These are phyloP conservation scores for Ramularia endophylla DNA, from an alignment of 2,329 filamentous ascomycete species.

Conservation along the genomic window DNA sequence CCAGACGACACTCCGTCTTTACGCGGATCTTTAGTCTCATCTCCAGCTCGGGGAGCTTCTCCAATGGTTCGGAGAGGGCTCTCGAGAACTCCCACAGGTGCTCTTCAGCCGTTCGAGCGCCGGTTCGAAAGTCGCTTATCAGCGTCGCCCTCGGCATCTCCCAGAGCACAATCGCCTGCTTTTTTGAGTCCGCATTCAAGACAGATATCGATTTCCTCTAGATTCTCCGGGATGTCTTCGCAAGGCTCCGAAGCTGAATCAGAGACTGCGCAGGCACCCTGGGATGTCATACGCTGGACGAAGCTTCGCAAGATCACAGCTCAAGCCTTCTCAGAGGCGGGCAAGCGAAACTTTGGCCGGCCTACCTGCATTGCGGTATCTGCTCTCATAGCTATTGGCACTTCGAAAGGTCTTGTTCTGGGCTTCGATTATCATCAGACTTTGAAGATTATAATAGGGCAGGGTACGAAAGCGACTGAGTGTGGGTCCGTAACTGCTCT, in stretches of 20 bases:
- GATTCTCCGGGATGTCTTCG: constrained; percentile 63
- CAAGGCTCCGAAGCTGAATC: constrained; percentile 47
- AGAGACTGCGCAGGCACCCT: constrained; percentile 64
- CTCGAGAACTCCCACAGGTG: constrained; percentile 65
- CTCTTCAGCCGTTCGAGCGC: constrained; percentile 87
- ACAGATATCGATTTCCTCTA: constrained; percentile 41
- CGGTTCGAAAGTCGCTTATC: constrained; percentile 86
- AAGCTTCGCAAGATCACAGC: constrained; percentile 82
- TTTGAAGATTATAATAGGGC: constrained; percentile 86
- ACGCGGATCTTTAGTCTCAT: constrained; percentile 55
- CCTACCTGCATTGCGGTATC: constrained; percentile 88
- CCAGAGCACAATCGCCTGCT: constrained; percentile 69
- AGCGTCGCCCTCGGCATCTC: constrained; percentile 53
- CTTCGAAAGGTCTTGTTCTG: constrained; percentile 87
- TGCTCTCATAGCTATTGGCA: constrained; percentile 82
- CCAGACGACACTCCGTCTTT: constrained; percentile 81
- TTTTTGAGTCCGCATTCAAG: constrained; percentile 73
- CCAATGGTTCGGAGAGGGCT: constrained; percentile 56
- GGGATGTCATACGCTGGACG: constrained; percentile 97
- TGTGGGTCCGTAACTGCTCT: constrained; percentile 82
- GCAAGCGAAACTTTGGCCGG: constrained; percentile 84
- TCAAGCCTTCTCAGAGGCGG: constrained; percentile 87
- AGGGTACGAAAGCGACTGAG: constrained; percentile 89
- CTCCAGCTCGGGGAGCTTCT: constrained; percentile 68
- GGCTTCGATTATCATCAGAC: constrained; percentile 98